Conservation (phyloP, 2,329 filamentous ascomycete genomes). For the Trichoderma aggressivum region DNA sequence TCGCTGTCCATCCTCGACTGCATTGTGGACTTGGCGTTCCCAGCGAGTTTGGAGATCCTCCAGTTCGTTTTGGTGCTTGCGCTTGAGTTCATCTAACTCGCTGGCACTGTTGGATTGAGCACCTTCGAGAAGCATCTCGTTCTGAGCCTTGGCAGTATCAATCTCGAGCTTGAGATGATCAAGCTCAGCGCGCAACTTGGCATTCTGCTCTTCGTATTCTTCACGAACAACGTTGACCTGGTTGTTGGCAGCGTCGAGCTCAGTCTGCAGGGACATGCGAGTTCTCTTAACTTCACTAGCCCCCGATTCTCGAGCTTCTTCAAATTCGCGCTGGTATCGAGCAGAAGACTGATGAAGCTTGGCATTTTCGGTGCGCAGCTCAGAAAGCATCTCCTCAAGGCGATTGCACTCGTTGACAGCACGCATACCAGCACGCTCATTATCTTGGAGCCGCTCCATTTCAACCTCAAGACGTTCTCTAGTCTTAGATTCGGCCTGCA, state of each 20-base stretch:
- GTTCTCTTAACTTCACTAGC: constrained; percentile 78
- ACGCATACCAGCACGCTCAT: constrained; percentile 63
- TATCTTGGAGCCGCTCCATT: constrained; percentile 61
- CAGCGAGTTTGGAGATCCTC: constrained; percentile 75
- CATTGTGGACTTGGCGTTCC: constrained; percentile 68
- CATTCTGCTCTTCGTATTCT: constrained; percentile 76
- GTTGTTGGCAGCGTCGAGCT: constrained; percentile 79
- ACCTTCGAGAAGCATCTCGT: constrained; percentile 82
- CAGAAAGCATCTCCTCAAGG: constrained; percentile 52
- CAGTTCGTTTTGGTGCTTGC: constrained; percentile 64
- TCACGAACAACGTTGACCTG: constrained; percentile 80
- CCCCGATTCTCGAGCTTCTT: constrained; percentile 77
- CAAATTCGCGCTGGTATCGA: constrained; percentile 75
- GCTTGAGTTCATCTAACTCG: constrained; percentile 47
- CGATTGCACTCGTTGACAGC: constrained; percentile 61
- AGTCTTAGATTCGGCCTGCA: constrained; percentile 71
- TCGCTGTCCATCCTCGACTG: constrained; percentile 76
- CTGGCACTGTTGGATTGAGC: constrained; percentile 65
- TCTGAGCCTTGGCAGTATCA: constrained; percentile 75
- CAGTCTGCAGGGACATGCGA: constrained; percentile 72
- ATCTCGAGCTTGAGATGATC: constrained; percentile 75
- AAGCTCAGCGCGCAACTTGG: constrained; percentile 68
- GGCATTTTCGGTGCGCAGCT: constrained; percentile 64
- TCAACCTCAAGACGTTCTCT: constrained; percentile 65
- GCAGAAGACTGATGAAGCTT: constrained; percentile 67